A percentile compares a stretch with the other conserved stretches of the same genome.
Conservation (phyloP, 352 stramenopile genomes). For the Pythium periplocum region DNA sequence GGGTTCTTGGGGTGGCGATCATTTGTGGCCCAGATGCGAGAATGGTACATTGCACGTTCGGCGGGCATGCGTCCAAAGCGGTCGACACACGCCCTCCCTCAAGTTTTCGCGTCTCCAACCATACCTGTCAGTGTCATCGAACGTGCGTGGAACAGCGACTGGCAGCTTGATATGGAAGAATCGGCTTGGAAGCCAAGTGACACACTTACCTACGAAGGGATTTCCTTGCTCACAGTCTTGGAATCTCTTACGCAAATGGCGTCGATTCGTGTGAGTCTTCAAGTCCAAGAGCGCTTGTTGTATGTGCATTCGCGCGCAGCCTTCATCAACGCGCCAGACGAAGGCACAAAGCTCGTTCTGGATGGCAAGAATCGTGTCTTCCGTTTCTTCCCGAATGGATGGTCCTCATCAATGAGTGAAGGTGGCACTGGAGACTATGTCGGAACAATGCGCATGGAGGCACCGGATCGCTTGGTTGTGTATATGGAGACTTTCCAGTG, state of each 20-base stretch:
- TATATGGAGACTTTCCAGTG: constrained; percentile 48
- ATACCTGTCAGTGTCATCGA: constrained; percentile 27
- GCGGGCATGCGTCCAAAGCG: not conserved
- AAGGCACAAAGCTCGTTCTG: constrained; percentile 45
- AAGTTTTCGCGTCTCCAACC: not conserved
- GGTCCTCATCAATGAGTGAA: constrained; percentile 25
- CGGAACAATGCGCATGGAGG: constrained; percentile 45
- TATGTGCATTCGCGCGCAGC: constrained; percentile 26
- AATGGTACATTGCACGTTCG: constrained; percentile 38
- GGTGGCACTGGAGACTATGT: constrained; percentile 49
- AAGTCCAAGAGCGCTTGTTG: constrained; percentile 31
- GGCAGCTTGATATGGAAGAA: constrained; percentile 46
- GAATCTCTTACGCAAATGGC: constrained; percentile 42
- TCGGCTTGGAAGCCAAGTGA: constrained; percentile 28
- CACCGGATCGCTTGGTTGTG: constrained; percentile 29
- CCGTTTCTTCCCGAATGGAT: constrained; percentile 49
- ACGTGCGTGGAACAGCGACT: constrained; percentile 41
- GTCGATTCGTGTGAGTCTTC: constrained; percentile 33
- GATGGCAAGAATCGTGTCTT: constrained; percentile 59
- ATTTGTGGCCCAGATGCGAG: constrained; percentile 64
- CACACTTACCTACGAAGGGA: constrained; percentile 6
- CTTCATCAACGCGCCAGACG: constrained; percentile 20
- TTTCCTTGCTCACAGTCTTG: constrained; percentile 43
- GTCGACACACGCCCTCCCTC: not conserved
- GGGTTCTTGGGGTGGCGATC: constrained; percentile 44